Conservation (phyloP, 2,329 filamentous ascomycete species). For the Penicillium sp. region DNA sequence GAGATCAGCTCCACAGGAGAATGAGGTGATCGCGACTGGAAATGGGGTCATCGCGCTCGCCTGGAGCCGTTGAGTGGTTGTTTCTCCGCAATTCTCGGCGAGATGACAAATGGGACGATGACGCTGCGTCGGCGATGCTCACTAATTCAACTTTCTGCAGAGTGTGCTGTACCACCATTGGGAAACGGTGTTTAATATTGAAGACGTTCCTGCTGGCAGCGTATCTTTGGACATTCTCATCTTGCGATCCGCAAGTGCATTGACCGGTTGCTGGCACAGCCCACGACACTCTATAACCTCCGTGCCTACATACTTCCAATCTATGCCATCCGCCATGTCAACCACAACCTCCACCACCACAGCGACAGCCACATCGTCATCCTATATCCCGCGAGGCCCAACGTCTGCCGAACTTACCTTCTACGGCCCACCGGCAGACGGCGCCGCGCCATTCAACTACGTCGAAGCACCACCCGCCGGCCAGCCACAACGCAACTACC, state of each 20-base stretch:
- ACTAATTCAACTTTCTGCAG: slow-evolving; percentile 8
- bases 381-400: slow-evolving; percentile 56
- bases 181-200: neutral
- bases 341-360: slow-evolving; percentile 29
- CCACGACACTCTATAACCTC: too few species aligned
- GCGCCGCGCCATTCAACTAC: slow-evolving; percentile 61
- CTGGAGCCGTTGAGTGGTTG: slow-evolving; percentile 8
- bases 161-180: too few species aligned
- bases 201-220: neutral
- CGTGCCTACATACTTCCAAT: neutral
- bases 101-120: slow-evolving; percentile 19
- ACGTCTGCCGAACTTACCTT: slow-evolving; percentile 64
- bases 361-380: slow-evolving; percentile 13
- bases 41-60: slow-evolving; percentile 9
- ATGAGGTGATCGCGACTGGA: slow-evolving; percentile 15
- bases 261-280: too few species aligned
- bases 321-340: slow-evolving; percentile 3
- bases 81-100: slow-evolving; percentile 12
- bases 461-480: slow-evolving; percentile 63
- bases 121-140: slow-evolving; percentile 7
- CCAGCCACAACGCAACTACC: slow-evolving; percentile 64
- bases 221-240: neutral
- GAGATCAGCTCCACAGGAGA: neutral
- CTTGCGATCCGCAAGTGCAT: neutral
- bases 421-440: slow-evolving; percentile 60